Evolutionary conservation across 495 filamentous ascomycete genomes (phyloP), one percentile per base, ranked within the genome.

Genomic region (Podospora pseudopauciseta): DNA sequence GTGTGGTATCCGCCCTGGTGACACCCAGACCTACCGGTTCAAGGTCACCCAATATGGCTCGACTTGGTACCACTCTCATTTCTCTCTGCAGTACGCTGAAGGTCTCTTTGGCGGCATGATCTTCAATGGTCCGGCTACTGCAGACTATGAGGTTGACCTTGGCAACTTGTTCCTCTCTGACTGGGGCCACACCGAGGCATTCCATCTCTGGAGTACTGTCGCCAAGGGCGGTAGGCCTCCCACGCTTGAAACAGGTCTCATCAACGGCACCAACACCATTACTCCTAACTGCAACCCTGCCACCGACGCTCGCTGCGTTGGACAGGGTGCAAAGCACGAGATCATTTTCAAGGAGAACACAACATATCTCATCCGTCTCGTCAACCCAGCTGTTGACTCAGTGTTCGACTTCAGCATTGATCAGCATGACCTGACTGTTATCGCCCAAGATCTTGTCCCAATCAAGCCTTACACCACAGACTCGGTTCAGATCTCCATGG

Each of bases 401-500:
- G 69, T 62, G 19, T 74, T 74, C 56, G 72, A 73, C 58, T 77
- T 78, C 72, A 72, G 70, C 68, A 84, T 87, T 65, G 86, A 87
- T 68, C 78, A 79, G 28, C 80, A 88, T 73, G 77, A 74, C 0
- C 67, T 88, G 65, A 81, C 72, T 4, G 81, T 88, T n/a, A 81
- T 86, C 19, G 79, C 79, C 3, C 80, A 69, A 56, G 85, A 88
- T 71, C 80, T 82, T 28, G 80, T 83, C 1, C 83, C 85, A 2
- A 80, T 89, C 39, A 70, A 70, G 1, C 86, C 87, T 0, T 88
- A 84, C 60, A 70, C 68, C 5, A 78, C 80, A 20, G 72, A 82
- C 18, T 75, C 80, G 4, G 69, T 91, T 4, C 75, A 79, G 4
- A 77, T 93, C 49, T 82, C 71, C 53, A 87, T 90, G 70, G 90